These are phyloP conservation scores for Epichloe elymi DNA, from an alignment of 2,329 filamentous ascomycete species.

Conservation along the genomic window DNA sequence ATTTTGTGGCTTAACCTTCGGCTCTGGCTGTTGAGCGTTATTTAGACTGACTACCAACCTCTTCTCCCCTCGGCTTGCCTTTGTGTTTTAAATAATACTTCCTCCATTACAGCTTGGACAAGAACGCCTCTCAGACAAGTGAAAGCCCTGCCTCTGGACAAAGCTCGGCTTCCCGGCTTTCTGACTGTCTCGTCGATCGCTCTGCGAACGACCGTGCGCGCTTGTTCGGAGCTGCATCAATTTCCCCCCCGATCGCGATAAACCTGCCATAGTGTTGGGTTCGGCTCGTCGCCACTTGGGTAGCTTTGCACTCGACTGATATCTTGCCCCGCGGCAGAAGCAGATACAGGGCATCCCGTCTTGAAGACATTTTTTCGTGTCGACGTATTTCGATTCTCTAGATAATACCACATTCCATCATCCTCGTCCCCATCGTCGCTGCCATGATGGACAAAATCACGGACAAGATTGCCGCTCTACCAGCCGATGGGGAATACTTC, in stretches of 20 bases:
- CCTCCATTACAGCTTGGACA: too few species aligned
- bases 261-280: not conserved
- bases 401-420: not conserved
- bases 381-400: not conserved
- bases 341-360: not conserved
- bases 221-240: not conserved
- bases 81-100: not conserved
- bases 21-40: not conserved
- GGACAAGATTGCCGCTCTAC: slow-evolving; percentile 85
- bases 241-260: not conserved
- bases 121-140: too few species aligned
- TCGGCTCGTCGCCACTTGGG: not conserved
- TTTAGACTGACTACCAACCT: not conserved
- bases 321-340: not conserved
- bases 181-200: not conserved
- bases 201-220: not conserved
- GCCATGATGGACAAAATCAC: slow-evolving; percentile 70
- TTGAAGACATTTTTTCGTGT: not conserved
- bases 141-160: not conserved
- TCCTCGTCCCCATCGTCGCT: not conserved
- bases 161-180: not conserved
- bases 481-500: slow-evolving; percentile 72
- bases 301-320: not conserved
- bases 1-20: too few species aligned
- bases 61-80: not conserved